Conservation (phyloP, 1,284 basidiomycete genomes). For the Ceraceosorus guamensis region DNA sequence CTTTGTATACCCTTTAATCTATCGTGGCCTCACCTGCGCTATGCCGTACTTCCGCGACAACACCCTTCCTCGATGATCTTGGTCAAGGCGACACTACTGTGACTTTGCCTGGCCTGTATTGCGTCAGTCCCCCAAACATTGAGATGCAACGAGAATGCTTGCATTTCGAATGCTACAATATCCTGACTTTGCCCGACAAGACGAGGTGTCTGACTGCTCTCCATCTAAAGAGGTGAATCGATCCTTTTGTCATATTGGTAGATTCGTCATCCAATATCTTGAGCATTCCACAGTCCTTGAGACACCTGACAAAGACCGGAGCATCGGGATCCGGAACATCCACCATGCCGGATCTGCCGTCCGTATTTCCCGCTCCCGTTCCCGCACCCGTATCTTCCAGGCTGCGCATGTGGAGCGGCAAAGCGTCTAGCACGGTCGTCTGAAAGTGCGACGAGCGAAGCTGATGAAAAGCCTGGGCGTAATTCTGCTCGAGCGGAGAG, state of each 20-base stretch:
- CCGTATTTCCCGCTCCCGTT: no score
- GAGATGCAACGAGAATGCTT: no score
- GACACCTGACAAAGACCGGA: conserved; percentile 42
- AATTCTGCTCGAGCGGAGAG: conserved; percentile 4
- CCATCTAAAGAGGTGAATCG: conserved; percentile 40
- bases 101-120: no score
- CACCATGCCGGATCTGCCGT: conserved; percentile 21
- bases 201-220: conserved; percentile 30
- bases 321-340: conserved; percentile 34
- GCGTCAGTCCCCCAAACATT: no score
- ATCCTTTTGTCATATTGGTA: conserved; percentile 21
- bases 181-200: conserved; percentile 23
- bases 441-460: conserved; percentile 26
- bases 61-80: no score
- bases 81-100: no score
- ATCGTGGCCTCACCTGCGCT: no score
- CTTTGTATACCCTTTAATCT: no score
- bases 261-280: conserved; percentile 8
- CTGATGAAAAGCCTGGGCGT: conserved; percentile 23
- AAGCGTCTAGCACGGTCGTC: conserved; percentile 22
- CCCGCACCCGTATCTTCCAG: conserved; percentile 19
- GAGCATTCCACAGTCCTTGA: conserved; percentile 30
- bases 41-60: no score
- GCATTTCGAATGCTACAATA: no score
- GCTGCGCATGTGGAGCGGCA: conserved; percentile 31